These are phyloP conservation scores for Schizosaccharomyces cryophilus DNA, from an alignment of 805 yeast genomes.

Conservation along the genomic window DNA sequence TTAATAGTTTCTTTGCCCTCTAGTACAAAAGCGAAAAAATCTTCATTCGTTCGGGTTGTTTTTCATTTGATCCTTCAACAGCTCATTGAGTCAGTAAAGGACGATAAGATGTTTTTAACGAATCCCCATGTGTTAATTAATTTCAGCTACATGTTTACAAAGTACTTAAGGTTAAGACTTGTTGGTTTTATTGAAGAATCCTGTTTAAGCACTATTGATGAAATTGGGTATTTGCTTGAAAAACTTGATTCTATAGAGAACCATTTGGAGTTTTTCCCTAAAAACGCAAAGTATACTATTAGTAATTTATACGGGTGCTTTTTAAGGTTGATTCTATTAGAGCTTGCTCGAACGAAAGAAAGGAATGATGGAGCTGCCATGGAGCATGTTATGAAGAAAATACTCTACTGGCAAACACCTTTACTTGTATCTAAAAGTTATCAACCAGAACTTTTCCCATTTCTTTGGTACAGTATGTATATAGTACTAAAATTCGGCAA, in stretches of 20 bases:
- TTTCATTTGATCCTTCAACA: not conserved
- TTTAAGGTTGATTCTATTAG: not conserved
- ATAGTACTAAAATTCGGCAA: not conserved
- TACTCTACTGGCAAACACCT: not conserved
- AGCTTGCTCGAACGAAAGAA: not conserved
- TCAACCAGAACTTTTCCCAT: not conserved
- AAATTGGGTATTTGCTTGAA: not conserved
- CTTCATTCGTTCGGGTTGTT: not conserved
- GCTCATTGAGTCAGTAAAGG: not conserved
- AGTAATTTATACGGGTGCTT: not conserved
- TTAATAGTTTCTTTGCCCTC: not conserved
- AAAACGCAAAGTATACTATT: not conserved
- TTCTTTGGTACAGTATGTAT: not conserved
- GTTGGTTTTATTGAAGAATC: not conserved
- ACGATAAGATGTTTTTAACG: not conserved
- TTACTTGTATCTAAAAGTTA: not conserved
- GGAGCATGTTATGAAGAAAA: not conserved
- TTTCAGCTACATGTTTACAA: not conserved
- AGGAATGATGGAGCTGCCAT: not conserved
- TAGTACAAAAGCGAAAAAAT: not conserved
- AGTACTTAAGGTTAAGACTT: not conserved
- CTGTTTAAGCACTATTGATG: not conserved
- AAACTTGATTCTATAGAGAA: not conserved
- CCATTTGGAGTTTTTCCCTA: not conserved
- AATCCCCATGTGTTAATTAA: not conserved